Conservation (phyloP, 495 filamentous ascomycete genomes). For the Jackrogersella minutella region DNA sequence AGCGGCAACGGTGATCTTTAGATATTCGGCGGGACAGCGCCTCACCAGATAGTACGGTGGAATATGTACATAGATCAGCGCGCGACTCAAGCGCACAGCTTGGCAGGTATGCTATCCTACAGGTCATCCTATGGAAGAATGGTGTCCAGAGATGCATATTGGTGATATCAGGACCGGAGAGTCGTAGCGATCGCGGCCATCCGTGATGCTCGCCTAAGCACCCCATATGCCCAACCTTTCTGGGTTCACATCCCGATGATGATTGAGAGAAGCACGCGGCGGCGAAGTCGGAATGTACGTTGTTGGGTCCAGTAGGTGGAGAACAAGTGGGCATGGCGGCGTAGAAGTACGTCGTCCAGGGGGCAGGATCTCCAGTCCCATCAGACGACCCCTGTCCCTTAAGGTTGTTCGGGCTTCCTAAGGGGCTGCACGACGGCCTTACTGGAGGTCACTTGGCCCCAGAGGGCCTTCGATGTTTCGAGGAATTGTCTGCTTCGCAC, state of each 20-base stretch:
- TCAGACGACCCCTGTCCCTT: constrained; percentile 13
- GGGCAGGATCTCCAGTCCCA: constrained; percentile 15
- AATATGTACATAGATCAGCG: constrained; percentile 28
- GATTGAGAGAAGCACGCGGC: constrained; percentile 2
- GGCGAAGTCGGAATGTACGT: constrained; percentile 3
- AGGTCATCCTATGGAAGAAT: neutral
- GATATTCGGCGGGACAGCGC: constrained; percentile 6
- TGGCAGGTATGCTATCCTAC: constrained; percentile 10
- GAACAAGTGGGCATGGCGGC: constrained; percentile 23
- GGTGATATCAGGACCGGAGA: constrained; percentile 5
- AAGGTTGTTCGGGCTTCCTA: constrained; percentile 15
- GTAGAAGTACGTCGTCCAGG: constrained; percentile 6
- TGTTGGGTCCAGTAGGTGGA: constrained; percentile 15
- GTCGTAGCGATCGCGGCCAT: constrained; percentile 6
- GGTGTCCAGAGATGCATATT: constrained; percentile 7
- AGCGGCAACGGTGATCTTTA: constrained; percentile 1
- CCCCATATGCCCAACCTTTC: constrained; percentile 15
- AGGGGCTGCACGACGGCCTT: constrained; percentile 35
- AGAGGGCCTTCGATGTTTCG: constrained; percentile 13
- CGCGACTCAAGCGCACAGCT: constrained; percentile 21
- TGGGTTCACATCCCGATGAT: constrained; percentile 6
- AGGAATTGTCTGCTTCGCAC: constrained; percentile 15
- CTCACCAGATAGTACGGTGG: neutral
- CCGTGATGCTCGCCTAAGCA: constrained; percentile 5
- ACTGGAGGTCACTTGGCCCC: constrained; percentile 25